Base-by-base conservation (phyloP, 345 rosid species). In the Hibiscus tridactylites region DNA sequence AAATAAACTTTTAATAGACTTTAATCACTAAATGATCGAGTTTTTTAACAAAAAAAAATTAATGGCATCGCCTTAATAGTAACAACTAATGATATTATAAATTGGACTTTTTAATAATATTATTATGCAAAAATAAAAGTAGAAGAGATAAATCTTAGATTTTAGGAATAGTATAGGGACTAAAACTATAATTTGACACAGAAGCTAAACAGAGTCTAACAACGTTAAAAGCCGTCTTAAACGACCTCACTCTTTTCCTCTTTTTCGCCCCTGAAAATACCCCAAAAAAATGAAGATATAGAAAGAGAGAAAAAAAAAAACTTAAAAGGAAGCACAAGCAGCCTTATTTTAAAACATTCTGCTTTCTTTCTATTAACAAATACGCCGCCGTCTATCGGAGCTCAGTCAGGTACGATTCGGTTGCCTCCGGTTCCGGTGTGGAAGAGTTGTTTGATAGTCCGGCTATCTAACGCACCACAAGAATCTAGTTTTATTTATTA, bases 211-310 rank as follows among this genome's bases (percentile, higher is more conserved):
- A 78, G 73, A 50, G 72, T 49, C 72, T 77, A 66, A 88, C 91
- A 88, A 15, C 89, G 93, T 85, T 57, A 71, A 52, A 65, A 79
- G 37, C 86, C 83, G 84, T 87, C 83, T 68, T 81, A 86, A 84
- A 90, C 88, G 84, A 85, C 84, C 74, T 72, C 84, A 59, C 78
- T 76, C 74, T 10, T 66, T 75, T 82, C 64, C 82, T 74, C 77
- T 68, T 61, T 33, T 71, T 75, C 42, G 9, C 73, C 75, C 59
- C 42, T 71, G 62, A 72, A 74, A 50, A 71, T 10, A 68, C 66
- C 53, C 59, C 28, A 68, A 50, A 50, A 78, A 65, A 12, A 65
- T 50, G n/a, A 16, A 53, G 8, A 53, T 42, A 42, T 42, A 9
- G 12, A 9, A 9, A 1, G 2, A 9, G 8, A 42, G 8, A 42